Base-by-base conservation (phyloP, 768 basidiomycete genomes). In the Boletus reticuloceps region DNA sequence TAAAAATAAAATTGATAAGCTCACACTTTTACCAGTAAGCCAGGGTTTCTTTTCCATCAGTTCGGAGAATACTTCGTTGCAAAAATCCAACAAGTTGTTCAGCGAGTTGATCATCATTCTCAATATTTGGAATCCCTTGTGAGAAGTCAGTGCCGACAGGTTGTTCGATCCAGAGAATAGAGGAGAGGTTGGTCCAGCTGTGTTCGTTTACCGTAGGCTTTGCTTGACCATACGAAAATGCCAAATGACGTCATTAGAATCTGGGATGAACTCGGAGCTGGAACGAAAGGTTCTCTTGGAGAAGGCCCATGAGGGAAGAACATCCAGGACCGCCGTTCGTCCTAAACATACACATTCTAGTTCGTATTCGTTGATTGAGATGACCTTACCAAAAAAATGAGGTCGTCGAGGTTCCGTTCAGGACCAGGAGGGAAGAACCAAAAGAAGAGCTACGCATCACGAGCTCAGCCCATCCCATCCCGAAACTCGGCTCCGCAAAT, bases 351-450 rank as follows among this genome's bases (percentile, higher is more conserved):
- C 7, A 43, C 20, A 4, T 14, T 50, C 4, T 31, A 45, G 10
- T 12, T 39, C 17, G 43, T 32, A 6, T 12, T 6, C 7, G 1
- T 32, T 12, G 7, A 31, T 14, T 31, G 9, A 4, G 29, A 40
- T 40, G 25, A n/a, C n/a, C n/a, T n/a, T n/a, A n/a, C n/a, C n/a
- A n/a, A 90, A 69, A 89, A 87, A 32, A 90, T 85, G 44, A 91
- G 63, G 64, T 89, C 87, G 61, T 91, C 85, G 5, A 80, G 64
- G 59, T n/a, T n/a, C n/a, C n/a, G n/a, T n/a, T n/a, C 73, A 0
- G 85, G 85, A 5, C 86, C 88, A 2, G 88, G 86, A 51, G 89
- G 89, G 75, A 89, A 90, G 72, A 89, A 86, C 88, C 89, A 90
- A 73, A 90, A 91, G 75, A 86, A 91, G 16, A 89, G 78, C 86